Base-by-base conservation (phyloP, 345 rosid species). In the Euphorbia pulcherrima region DNA sequence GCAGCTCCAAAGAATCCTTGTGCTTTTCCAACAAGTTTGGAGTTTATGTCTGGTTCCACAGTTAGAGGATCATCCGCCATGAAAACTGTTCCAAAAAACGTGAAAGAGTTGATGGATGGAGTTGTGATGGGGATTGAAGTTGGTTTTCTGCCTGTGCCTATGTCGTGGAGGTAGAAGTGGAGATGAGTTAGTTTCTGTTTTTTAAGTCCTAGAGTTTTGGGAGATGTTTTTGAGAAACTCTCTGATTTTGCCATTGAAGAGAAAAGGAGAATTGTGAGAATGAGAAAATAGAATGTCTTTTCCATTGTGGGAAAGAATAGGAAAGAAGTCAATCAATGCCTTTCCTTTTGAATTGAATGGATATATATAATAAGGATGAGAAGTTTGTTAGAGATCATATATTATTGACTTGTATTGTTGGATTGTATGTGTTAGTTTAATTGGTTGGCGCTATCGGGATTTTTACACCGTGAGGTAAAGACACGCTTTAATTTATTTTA, bases 141-240 rank as follows among this genome's bases (percentile, higher is more conserved):
- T 0, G 69, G 69, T 74, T 75, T 72, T 26, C 30, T 74, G 0
- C 78, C 79, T 1, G 56, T 35, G 29, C 70, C 33, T 10, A 72
- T 70, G 64, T 79, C 81, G 10, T 80, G 82, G 65, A 74, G 69
- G 72, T 78, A 78, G 74, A 83, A 78, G 70, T 65, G 81, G 39
- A 77, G 80, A 62, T 80, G 86, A 77, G 73, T 75, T 8, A 80
- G 75, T 68, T 82, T 79, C 71, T 79, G 64, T 27, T 47, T 18
- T 23, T 55, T 59, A 13, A 69, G 10, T 23, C 72, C 58, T 69
- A 69, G n/a, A 28, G n/a, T 14, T 7, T 29, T 20, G 14, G 39
- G 40, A 5, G 40, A 29, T 58, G 17, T 29, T 30, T 20, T 58
- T 29, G 62, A 58, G 20, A 58, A 58, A 58, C 40, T 29, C 6